Evolutionary conservation across 2,329 filamentous ascomycete species (phyloP), one percentile per base, ranked within the genome.

Genomic region (Apiospora koreana): DNA sequence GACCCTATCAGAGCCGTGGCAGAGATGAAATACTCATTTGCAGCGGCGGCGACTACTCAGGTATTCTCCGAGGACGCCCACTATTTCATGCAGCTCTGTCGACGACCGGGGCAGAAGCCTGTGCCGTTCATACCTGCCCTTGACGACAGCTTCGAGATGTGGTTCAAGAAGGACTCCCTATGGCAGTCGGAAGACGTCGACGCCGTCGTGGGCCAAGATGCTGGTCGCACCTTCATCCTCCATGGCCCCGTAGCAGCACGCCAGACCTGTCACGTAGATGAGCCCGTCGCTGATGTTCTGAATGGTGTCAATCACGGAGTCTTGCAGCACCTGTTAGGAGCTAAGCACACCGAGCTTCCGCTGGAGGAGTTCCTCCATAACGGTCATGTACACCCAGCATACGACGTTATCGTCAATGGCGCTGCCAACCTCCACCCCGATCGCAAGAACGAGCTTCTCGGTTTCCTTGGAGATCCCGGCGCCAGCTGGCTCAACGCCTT

Each of bases 311-410:
- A 73, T 35, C 58, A 72, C 4, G 71, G 73, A 3, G 72, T 75
- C 25, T 65, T 74, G 1, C 46, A 71, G 54, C 62, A 71, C 21
- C 45, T 77, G 25, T 62, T 62, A 0, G 35, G 18, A 4, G 71
- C 73, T 4, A 18, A 72, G 8, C 72, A 72, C 43, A 45, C 38
- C 3, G 64, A 62, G 48, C 86, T 93, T 21, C 90, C 91, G 0
- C 83, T 86, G 58, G 86, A 92, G 62, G 91, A 93, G 76, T 93
- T 92, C 79, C 92, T 93, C 73, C 91, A 91, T 68, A 67, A 28
- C 43, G 28, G 28, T 7, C 6, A 14, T 21, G 21, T 28, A n/a
- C 21, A 62, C 54, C 54, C 54, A 4, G 54, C 54, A 8, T 62
- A 62, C 18, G 31, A 38, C 18, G 31, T 31, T 3, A 62, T 38